Base-by-base conservation (phyloP, 495 filamentous ascomycete species). In the Filosporella fistucella region DNA sequence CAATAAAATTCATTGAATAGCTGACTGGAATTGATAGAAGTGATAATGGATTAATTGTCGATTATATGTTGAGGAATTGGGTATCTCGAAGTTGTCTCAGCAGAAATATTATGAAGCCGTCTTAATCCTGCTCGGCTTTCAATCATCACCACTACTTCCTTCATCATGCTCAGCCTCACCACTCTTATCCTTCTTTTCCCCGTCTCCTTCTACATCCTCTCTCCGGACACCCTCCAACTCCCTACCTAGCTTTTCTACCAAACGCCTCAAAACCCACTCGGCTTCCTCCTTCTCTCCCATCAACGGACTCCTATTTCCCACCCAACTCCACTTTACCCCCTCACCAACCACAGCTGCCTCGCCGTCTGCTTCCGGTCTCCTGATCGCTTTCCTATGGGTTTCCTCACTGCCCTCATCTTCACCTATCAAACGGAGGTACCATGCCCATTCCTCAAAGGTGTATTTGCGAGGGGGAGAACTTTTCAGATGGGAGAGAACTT, bases 361-460 rank as follows among this genome's bases (percentile, higher is more conserved):
- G 20, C 49, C 11, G 12, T 46, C 56, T 23, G 45, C 45, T 6
- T 61, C 57, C 14, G 52, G 50, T 35, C 60, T 68, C n/a, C 64
- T 58, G 36, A 60, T 60, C 53, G 69, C 52, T 32, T 44, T 56
- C 8, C 66, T 55, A 48, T 80, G 75, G 34, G 56, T 67, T 9
- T 65, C 59, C 29, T 64, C 62, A 53, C 67, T 60, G 22, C 63
- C 63, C 57, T 84, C 80, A 55, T 91, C 76, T 60, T 88, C 78
- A 13, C 86, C 88, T 13, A 91, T 74, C 2, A 95, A 72, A 20
- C 72, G 74, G 16, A 95, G 74, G 58, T 81, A 94, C 66, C 82
- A 88, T 8, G 81, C 78, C 89, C 89, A 95, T 60, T 94, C 88
- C 8, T 80, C 66, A 59, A 87, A 94, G 12, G 76, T 74, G 62